These are phyloP conservation scores for Medicago arabica DNA, from an alignment of 306 rosid genomes.

Conservation along the genomic window DNA sequence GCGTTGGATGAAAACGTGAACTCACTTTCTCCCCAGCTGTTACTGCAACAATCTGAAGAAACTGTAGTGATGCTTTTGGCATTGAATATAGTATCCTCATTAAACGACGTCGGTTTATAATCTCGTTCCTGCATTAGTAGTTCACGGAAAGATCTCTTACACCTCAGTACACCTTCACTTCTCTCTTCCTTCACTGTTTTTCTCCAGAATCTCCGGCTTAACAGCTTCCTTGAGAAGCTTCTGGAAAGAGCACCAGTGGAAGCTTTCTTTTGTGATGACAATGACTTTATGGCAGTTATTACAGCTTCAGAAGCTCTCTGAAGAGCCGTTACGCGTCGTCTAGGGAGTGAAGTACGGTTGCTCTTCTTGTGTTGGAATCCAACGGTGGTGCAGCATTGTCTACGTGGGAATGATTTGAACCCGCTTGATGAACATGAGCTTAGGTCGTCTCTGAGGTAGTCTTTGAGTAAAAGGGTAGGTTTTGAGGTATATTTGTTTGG, in stretches of 20 bases:
- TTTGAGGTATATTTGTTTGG: slow-evolving; percentile 30
- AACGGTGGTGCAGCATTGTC: slow-evolving; percentile 67
- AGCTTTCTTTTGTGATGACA: slow-evolving; percentile 11
- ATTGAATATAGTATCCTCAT: slow-evolving; percentile 11
- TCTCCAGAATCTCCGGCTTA: slow-evolving; percentile 59
- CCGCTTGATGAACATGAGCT: slow-evolving; percentile 85
- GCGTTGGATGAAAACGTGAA: slow-evolving; percentile 43
- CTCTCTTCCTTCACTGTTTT: slow-evolving; percentile 37
- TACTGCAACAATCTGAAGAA: slow-evolving; percentile 28
- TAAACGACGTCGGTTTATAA: slow-evolving; percentile 36
- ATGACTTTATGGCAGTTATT: slow-evolving; percentile 56
- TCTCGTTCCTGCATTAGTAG: slow-evolving; percentile 40
- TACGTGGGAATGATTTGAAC: slow-evolving; percentile 77
- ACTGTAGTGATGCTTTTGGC: not conserved
- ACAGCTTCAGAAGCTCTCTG: slow-evolving; percentile 67
- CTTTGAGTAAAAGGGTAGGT: slow-evolving; percentile 61
- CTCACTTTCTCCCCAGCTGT: slow-evolving; percentile 73
- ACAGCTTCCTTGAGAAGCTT: slow-evolving; percentile 62
- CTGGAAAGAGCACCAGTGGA: slow-evolving; percentile 36
- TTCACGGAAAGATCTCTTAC: slow-evolving; percentile 41
- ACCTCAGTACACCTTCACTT: slow-evolving; percentile 4
- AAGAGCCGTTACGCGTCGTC: slow-evolving; percentile 43
- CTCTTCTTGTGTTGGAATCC: slow-evolving; percentile 36
- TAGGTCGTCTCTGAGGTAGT: slow-evolving; percentile 70
- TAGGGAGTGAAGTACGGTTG: not conserved